These are phyloP conservation scores for Candida bentonensis DNA, from an alignment of 805 yeast genomes.

Conservation along the genomic window DNA sequence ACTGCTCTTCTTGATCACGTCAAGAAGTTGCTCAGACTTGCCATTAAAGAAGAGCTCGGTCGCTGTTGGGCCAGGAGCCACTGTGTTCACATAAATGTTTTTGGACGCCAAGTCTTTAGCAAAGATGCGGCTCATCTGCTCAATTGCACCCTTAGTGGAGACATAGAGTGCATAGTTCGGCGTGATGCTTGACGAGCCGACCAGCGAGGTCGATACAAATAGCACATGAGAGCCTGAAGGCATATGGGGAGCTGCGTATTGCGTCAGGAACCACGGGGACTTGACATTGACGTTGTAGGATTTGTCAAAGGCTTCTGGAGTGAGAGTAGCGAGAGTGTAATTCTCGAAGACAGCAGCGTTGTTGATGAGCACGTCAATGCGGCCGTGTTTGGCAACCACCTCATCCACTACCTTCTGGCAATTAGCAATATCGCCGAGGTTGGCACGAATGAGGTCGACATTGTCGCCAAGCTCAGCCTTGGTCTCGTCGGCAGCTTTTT, in stretches of 20 bases:
- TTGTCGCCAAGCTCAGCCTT: not conserved
- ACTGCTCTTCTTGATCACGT: not conserved
- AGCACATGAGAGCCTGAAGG: not conserved
- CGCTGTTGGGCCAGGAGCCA: conserved; percentile 45
- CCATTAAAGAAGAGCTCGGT: conserved; percentile 1
- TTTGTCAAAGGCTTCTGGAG: conserved; percentile 1
- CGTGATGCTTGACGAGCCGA: conserved; percentile 13
- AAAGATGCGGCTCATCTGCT: conserved; percentile 37
- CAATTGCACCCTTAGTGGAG: conserved; percentile 45
- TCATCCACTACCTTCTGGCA: not conserved
- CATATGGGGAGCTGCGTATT: not conserved
- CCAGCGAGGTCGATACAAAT: not conserved
- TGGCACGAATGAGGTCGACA: not conserved
- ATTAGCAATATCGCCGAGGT: not conserved
- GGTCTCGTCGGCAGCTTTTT: not conserved
- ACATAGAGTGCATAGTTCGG: conserved; percentile 39
- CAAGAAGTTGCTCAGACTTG: not conserved
- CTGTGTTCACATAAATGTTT: conserved; percentile 37
- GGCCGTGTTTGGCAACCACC: not conserved
- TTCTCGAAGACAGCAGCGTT: conserved; percentile 2
- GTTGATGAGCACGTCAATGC: conserved; percentile 2
- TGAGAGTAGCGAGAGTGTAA: not conserved
- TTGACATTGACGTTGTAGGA: conserved; percentile 2
- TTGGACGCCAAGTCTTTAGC: conserved; percentile 37
- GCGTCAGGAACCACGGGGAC: conserved; percentile 3